A percentile compares a stretch with the other conserved stretches of the same genome.
These are phyloP conservation scores for Xylariomycetidae sp. DNA, from an alignment of 2,329 filamentous ascomycete species.

Conservation along the genomic window DNA sequence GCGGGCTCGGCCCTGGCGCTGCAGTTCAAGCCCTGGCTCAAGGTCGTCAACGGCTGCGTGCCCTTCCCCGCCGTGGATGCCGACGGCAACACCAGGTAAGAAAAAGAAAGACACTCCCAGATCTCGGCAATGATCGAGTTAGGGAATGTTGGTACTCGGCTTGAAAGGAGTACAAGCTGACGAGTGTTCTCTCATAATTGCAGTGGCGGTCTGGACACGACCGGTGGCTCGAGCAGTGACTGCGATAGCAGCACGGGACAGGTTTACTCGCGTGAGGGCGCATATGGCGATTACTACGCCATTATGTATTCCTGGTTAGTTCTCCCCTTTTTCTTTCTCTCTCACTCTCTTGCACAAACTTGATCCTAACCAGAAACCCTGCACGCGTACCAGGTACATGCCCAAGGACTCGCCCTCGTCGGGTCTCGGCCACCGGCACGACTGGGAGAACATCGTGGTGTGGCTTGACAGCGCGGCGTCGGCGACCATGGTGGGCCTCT, in stretches of 20 bases:
- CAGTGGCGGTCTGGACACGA: conserved; percentile 25
- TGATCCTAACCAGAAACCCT: no score
- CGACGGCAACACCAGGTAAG: conserved; percentile 32
- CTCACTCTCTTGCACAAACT: background rate
- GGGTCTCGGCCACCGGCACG: conserved; percentile 32
- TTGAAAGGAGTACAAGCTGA: no score
- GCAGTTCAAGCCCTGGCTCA: conserved; percentile 48
- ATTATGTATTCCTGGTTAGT: conserved; percentile 29
- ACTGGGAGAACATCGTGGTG: conserved; percentile 31
- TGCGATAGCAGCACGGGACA: conserved; percentile 27
- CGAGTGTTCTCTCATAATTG: no score
- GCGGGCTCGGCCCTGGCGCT: conserved; percentile 42
- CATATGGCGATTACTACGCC: conserved; percentile 23
- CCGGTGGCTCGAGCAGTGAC: conserved; percentile 20
- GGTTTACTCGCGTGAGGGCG: conserved; percentile 27
- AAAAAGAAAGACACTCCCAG: no score
- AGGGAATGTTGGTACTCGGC: no score
- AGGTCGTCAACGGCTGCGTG: conserved; percentile 52
- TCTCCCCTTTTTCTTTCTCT: conserved; percentile 4
- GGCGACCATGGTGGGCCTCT: conserved; percentile 24
- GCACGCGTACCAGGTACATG: conserved; percentile 26
- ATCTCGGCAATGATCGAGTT: no score
- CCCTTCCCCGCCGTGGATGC: conserved; percentile 54
- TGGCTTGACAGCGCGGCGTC: conserved; percentile 24
- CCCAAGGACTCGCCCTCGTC: conserved; percentile 35